Evolutionary conservation across 768 basidiomycete genomes (phyloP).

Genomic region (Russula foetens): DNA sequence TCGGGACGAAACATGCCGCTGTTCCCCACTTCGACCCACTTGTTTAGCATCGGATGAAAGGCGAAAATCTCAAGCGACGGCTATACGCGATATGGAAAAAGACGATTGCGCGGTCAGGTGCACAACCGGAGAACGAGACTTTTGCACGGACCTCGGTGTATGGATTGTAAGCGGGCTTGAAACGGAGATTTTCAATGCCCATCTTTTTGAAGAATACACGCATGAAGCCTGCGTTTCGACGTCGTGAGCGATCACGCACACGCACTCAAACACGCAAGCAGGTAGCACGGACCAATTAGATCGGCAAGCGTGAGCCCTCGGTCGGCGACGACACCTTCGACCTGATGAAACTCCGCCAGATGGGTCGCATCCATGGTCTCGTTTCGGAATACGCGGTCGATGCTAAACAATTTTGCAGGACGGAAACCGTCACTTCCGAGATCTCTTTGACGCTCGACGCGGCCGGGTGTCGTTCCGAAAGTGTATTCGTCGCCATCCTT

Average conservation of each 20-base stretch:
- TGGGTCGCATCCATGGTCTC: slow-evolving; percentile 99
- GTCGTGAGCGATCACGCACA: not conserved
- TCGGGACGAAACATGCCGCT: slow-evolving; percentile 99
- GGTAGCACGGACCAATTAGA: slow-evolving; percentile 68
- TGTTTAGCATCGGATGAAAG: slow-evolving; percentile 88
- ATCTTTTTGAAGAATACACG: slow-evolving; percentile 96
- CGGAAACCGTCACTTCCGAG: slow-evolving; percentile 64
- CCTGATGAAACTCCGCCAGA: slow-evolving; percentile 98
- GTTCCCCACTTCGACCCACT: slow-evolving; percentile 98
- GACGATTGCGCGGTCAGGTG: slow-evolving; percentile 4
- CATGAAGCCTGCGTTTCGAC: slow-evolving; percentile 76
- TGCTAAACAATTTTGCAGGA: slow-evolving; percentile 92
- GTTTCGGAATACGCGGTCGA: slow-evolving; percentile 97
- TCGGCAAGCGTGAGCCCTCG: slow-evolving; percentile 87
- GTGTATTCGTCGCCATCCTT: slow-evolving; percentile 29
- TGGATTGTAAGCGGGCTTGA: slow-evolving; percentile 99
- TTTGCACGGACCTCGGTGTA: slow-evolving; percentile 77
- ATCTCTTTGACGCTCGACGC: slow-evolving; percentile 29
- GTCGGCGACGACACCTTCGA: slow-evolving; percentile 99
- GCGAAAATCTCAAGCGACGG: slow-evolving; percentile 98
- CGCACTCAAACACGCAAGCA: not conserved
- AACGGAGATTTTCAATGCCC: slow-evolving; percentile 88
- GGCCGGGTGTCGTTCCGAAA: slow-evolving; percentile 29
- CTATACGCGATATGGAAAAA: slow-evolving; percentile 30
- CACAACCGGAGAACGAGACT: not conserved